phyloP scores from a whole-genome alignment of 176 grass and related monocot species.

The Zoysia japonica region DNA sequence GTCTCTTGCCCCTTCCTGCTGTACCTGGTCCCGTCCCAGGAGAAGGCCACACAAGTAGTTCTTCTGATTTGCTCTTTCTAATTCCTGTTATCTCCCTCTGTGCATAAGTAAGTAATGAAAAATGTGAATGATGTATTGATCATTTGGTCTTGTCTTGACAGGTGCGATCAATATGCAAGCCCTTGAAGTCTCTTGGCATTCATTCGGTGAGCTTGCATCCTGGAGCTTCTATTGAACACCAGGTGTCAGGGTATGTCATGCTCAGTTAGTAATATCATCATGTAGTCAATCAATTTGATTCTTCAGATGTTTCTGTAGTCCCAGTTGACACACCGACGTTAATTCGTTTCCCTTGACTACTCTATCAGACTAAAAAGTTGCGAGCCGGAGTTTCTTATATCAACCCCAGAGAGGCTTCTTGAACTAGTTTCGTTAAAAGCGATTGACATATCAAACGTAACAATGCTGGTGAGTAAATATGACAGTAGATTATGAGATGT shows the following conservation, averaged over 20 bases:
- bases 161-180: slow-evolving; percentile 77
- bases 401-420: slow-evolving; percentile 84
- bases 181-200: slow-evolving; percentile 70
- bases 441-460: slow-evolving; percentile 72
- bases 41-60: slow-evolving; percentile 65
- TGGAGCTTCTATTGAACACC: slow-evolving; percentile 59
- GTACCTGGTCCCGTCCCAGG: slow-evolving; percentile 73
- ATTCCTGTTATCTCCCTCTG: background rate
- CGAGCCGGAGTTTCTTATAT: slow-evolving; percentile 90
- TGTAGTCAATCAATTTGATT: background rate
- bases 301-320: background rate
- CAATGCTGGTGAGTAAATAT: slow-evolving; percentile 74
- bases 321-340: background rate
- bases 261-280: background rate
- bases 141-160: slow-evolving; percentile 22
- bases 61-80: background rate
- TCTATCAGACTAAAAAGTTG: slow-evolving; percentile 70
- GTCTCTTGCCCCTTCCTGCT: slow-evolving; percentile 67
- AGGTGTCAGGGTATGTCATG: slow-evolving; percentile 63
- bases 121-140: background rate
- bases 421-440: slow-evolving; percentile 66
- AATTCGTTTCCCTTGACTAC: slow-evolving; percentile 25
- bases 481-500: background rate
- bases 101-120: background rate
- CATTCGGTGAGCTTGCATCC: slow-evolving; percentile 91